Conservation (phyloP, 768 basidiomycete species). For the Phylloporus sp. region DNA sequence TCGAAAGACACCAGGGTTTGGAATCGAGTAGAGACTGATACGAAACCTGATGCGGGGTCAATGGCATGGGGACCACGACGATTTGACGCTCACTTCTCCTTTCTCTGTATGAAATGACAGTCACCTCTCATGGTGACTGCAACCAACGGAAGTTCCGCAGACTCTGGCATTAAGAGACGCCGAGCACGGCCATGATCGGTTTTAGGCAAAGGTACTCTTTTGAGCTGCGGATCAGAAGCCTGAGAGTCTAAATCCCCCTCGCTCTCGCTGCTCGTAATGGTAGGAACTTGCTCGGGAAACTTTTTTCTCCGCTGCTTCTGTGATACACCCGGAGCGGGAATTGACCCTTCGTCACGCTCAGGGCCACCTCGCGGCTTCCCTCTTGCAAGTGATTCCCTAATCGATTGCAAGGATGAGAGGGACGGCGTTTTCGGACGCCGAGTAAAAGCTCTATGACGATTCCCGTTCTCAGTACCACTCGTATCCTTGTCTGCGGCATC, state of each 20-base stretch:
- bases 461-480: background rate
- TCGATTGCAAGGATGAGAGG: conserved; percentile 9
- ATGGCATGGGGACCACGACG: conserved; percentile 3
- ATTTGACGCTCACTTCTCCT: conserved; percentile 24
- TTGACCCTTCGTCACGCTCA: conserved; percentile 1
- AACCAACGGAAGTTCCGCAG: conserved; percentile 31
- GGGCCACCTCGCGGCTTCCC: conserved; percentile 6
- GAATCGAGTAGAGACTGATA: conserved; percentile 36
- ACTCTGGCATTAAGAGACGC: conserved; percentile 28
- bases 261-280: conserved; percentile 11
- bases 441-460: background rate
- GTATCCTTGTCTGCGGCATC: background rate
- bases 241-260: conserved; percentile 12
- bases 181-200: conserved; percentile 29
- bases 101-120: conserved; percentile 38
- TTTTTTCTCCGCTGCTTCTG: conserved; percentile 6
- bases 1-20: conserved; percentile 31
- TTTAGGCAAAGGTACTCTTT: conserved; percentile 32
- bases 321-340: background rate
- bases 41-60: conserved; percentile 29
- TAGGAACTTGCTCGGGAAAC: conserved; percentile 6
- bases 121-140: conserved; percentile 45
- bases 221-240: conserved; percentile 20
- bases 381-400: conserved; percentile 10
- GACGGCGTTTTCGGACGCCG: background rate